Percentiles rank a stretch among this genome's conserved stretches.
Evolutionary conservation across 805 yeast species (phyloP).

Genomic region (Ogataea sp.): DNA sequence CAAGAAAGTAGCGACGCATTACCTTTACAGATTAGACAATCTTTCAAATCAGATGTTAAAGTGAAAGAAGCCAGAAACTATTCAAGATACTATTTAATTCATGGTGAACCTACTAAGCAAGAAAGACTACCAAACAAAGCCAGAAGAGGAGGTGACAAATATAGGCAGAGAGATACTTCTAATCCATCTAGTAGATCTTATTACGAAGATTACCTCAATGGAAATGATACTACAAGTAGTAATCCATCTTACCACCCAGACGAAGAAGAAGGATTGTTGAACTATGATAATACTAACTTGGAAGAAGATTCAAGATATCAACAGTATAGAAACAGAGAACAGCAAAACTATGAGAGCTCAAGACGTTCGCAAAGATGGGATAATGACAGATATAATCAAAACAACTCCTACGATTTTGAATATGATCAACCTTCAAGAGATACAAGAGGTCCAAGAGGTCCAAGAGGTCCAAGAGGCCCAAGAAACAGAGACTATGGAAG

Average conservation of each 20-base stretch:
- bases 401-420: too few relatives aligned
- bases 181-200: slow-evolving; percentile 5
- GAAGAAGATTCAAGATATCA: slow-evolving; percentile 19
- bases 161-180: not conserved
- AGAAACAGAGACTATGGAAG: too few relatives aligned
- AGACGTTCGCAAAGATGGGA: not conserved
- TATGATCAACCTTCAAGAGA: slow-evolving; percentile 1
- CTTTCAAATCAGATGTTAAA: slow-evolving; percentile 48
- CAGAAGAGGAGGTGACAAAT: slow-evolving; percentile 1
- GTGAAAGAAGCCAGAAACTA: slow-evolving; percentile 46
- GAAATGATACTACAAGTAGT: not conserved
- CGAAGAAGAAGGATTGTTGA: slow-evolving; percentile 31
- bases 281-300: slow-evolving; percentile 11
- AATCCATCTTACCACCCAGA: slow-evolving; percentile 20
- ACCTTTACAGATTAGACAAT: slow-evolving; percentile 27
- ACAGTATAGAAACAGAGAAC: not conserved
- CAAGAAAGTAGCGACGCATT: slow-evolving; percentile 2
- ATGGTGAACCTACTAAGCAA: slow-evolving; percentile 53
- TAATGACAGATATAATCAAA: not conserved
- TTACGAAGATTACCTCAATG: slow-evolving; percentile 5
- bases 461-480: slow-evolving; percentile 3
- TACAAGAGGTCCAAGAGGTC: not conserved
- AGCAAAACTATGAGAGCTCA: not conserved
- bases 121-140: slow-evolving; percentile 5
- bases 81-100: slow-evolving; percentile 57